Evolutionary conservation across 2,329 filamentous ascomycete genomes (phyloP).

Genomic region (Aspergillus sergii): DNA sequence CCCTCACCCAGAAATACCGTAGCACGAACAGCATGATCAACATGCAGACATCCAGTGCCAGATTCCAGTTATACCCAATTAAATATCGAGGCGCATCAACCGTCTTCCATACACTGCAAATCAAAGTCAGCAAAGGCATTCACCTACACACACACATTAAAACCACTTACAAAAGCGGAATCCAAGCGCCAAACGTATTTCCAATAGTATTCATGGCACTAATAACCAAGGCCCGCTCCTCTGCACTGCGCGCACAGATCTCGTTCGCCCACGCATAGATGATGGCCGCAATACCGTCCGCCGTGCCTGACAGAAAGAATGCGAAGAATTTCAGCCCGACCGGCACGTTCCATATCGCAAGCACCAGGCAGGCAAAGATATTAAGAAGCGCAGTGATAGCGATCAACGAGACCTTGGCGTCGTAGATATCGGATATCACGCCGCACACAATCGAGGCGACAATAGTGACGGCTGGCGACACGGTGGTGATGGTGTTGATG

Average conservation of each 20-base stretch:
- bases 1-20: slow-evolving; percentile 20
- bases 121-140: neutral
- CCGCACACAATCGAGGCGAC: slow-evolving; percentile 1
- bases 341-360: slow-evolving; percentile 4
- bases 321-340: slow-evolving; percentile 7
- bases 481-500: slow-evolving; percentile 4
- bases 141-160: neutral
- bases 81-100: slow-evolving; percentile 32
- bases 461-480: slow-evolving; percentile 2
- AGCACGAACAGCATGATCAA: slow-evolving; percentile 24
- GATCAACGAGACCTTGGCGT: slow-evolving; percentile 4
- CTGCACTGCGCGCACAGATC: slow-evolving; percentile 36
- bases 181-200: slow-evolving; percentile 33
- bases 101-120: slow-evolving; percentile 32
- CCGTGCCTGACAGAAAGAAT: slow-evolving; percentile 21
- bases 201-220: slow-evolving; percentile 36
- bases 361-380: neutral
- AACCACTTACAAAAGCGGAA: slow-evolving; percentile 26
- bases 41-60: slow-evolving; percentile 33
- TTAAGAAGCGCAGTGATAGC: neutral
- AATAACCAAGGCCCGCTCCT: slow-evolving; percentile 27
- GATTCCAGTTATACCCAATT: slow-evolving; percentile 32
- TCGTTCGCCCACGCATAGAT: slow-evolving; percentile 29
- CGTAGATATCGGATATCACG: slow-evolving; percentile 3
- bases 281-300: slow-evolving; percentile 26